Conservation (phyloP, 805 yeast species). For the Barnettozyma siamensis region DNA sequence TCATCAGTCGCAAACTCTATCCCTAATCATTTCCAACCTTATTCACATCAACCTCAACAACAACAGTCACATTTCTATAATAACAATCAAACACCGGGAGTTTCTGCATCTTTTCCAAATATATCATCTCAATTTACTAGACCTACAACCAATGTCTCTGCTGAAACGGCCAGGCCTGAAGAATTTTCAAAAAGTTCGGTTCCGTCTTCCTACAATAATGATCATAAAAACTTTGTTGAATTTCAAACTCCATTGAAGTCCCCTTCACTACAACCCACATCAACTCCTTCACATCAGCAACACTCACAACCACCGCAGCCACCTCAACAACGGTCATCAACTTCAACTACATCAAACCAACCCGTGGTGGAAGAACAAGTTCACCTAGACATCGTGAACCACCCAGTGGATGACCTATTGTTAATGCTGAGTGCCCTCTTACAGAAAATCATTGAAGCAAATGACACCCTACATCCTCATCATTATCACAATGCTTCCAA, state of each 20-base stretch:
- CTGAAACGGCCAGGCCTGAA: slow-evolving; percentile 13
- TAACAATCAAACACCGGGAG: slow-evolving; percentile 7
- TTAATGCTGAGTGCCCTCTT: slow-evolving; percentile 80
- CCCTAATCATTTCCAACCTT: slow-evolving; percentile 15
- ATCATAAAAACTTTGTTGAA: slow-evolving; percentile 7
- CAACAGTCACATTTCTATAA: slow-evolving; percentile 1
- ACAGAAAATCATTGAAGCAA: slow-evolving; percentile 84
- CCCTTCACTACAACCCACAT: neutral
- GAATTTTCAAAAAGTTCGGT: slow-evolving; percentile 15
- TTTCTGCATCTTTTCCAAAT: slow-evolving; percentile 14
- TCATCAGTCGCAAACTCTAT: slow-evolving; percentile 28
- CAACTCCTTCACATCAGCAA: neutral
- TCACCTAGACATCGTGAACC: slow-evolving; percentile 59
- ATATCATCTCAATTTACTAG: slow-evolving; percentile 1
- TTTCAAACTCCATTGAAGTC: slow-evolving; percentile 15
- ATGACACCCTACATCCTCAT: slow-evolving; percentile 75
- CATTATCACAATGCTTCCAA: slow-evolving; percentile 26
- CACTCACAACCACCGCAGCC: neutral
- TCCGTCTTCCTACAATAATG: neutral
- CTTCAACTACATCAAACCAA: slow-evolving; percentile 8
- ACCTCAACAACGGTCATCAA: neutral
- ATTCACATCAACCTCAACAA: slow-evolving; percentile 3
- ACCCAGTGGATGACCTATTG: slow-evolving; percentile 74
- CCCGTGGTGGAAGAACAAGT: slow-evolving; percentile 6
- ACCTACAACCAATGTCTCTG: neutral